Base-by-base conservation (phyloP, 345 rosid genomes). In the Syzygium oleosum region DNA sequence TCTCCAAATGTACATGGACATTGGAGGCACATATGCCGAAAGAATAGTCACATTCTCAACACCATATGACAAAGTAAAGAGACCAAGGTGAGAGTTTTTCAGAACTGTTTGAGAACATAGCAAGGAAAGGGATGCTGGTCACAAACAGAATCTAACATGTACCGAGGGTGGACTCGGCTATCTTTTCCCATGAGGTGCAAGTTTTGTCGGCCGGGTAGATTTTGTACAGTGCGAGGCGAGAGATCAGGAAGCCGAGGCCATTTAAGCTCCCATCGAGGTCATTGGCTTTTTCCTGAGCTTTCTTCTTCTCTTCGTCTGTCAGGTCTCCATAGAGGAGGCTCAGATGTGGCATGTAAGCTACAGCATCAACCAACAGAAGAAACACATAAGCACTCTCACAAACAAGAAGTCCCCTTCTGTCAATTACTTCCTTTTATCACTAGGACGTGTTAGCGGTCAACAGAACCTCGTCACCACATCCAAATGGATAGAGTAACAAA, bases 311-410 rank as follows among this genome's bases (percentile, higher is more conserved):
- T 29, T 95, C 95, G n/a, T 94, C 96, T 2, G 93, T 91, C 61
- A 95, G 92, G 92, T 96, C 95, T 2, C 92, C 94, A 54, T 97
- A 97, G 29, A 96, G 92, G 56, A 96, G 90, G 92, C 99, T 97
- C 88, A 94, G 86, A 92, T 95, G 99, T 19, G 98, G 99, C 99
- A 97, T 97, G 90, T 95, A 95, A 59, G 96, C 98, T 97, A 91
- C 93, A 52, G 88, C 46, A 73, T 9, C 25, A 38, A 38, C 80
- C 80, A 34, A 73, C 2, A 38, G 2, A 73, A 73, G 80, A 7
- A 73, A 38, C 73, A n/a, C 9, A 61, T 61, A n/a, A 61, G 19
- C 68, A 59, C 68, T 59, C 27, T 21, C 59, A 55, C 59, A 59
- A 59, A 27, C 31, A 5, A 59, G 3, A 0, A 59, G 65, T 59